These are phyloP conservation scores for Metschnikowia anglica DNA, from an alignment of 805 yeast species.

Conservation along the genomic window DNA sequence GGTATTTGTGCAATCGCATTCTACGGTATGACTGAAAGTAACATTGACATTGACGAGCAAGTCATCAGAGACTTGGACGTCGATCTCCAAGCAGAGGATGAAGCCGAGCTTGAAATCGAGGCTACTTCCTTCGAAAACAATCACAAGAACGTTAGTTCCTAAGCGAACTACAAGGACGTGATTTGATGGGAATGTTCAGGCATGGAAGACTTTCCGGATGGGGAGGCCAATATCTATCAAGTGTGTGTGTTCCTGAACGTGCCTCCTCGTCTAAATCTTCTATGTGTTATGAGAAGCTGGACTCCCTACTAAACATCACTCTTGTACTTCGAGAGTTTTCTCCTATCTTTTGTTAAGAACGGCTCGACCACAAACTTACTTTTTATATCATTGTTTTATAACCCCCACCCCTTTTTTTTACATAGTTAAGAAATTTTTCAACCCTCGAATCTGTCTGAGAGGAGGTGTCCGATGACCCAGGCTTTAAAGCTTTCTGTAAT, in stretches of 20 bases:
- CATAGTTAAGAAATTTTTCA: constrained; percentile 6
- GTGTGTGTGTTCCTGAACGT: constrained; percentile 16
- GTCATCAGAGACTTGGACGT: constrained; percentile 56
- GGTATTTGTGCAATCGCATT: constrained; percentile 75
- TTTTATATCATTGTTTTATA: constrained; percentile 9
- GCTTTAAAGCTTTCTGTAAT: no score
- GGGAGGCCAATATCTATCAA: constrained; percentile 6
- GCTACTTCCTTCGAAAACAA: constrained; percentile 10
- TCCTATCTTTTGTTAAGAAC: constrained; percentile 15
- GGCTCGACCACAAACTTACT: constrained; percentile 19
- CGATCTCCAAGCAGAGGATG: constrained; percentile 39
- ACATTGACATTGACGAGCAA: constrained; percentile 56
- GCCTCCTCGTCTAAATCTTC: constrained; percentile 1
- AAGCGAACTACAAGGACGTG: background rate
- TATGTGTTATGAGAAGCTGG: constrained; percentile 7
- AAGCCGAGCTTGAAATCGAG: constrained; percentile 15
- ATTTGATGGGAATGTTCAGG: background rate
- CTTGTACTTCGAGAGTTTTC: constrained; percentile 1
- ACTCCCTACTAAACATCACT: background rate
- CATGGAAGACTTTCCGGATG: background rate
- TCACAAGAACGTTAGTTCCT: constrained; percentile 3
- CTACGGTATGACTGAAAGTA: constrained; percentile 85
- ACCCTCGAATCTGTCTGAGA: no score
- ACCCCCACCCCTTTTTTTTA: constrained; percentile 13
- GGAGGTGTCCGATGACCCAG: no score